A percentile compares a stretch with the other conserved stretches of the same genome.
Evolutionary conservation across 257 asterid species (phyloP).

Genomic region (Linaria vulgaris): DNA sequence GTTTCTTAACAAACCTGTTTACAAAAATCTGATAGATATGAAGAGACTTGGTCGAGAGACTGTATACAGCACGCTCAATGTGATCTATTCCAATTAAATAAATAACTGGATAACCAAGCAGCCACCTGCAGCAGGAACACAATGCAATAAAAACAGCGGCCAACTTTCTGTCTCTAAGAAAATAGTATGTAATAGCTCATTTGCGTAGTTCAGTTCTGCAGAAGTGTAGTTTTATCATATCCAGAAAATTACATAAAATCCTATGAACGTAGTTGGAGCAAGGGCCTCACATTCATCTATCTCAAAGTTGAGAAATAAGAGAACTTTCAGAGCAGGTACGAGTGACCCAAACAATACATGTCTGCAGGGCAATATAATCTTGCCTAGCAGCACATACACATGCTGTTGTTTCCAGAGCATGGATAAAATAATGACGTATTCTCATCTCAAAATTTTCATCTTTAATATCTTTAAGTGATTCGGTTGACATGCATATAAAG

Average conservation of each 20-base stretch:
- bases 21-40: conserved; percentile 66
- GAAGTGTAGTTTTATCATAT: neutral
- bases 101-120: conserved; percentile 84
- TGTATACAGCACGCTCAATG: conserved; percentile 61
- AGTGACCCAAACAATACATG: neutral
- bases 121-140: conserved; percentile 52
- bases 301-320: neutral
- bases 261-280: neutral
- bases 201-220: neutral
- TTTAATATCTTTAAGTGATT: neutral
- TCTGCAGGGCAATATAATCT: neutral
- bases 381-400: neutral
- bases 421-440: neutral
- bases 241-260: neutral
- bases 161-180: neutral
- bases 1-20: conserved; percentile 45
- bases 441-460: neutral
- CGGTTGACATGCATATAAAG: neutral
- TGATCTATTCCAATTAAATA: conserved; percentile 61
- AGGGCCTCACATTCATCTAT: neutral
- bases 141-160: conserved; percentile 5
- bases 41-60: conserved; percentile 72
- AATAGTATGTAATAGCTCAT: neutral
- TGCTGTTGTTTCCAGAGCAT: neutral
- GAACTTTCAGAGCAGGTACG: neutral